These are phyloP conservation scores for Apodospora peruviana DNA, from an alignment of 495 filamentous ascomycete species.

Conservation along the genomic window DNA sequence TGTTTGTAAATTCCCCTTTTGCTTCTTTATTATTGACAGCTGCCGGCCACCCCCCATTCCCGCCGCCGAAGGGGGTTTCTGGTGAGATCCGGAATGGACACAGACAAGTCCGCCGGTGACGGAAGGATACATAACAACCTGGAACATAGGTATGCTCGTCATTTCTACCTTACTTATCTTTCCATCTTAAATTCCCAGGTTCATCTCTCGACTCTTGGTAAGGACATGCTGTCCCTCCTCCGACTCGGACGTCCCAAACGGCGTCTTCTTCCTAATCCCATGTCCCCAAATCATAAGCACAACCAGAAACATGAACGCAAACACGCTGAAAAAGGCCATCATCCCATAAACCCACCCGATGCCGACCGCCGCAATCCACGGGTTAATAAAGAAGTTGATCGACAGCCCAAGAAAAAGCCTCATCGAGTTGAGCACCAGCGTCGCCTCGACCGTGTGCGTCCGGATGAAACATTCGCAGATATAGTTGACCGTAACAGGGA, in stretches of 20 bases:
- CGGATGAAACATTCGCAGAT: conserved; percentile 43
- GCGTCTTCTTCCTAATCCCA: conserved; percentile 12
- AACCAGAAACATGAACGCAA: conserved; percentile 32
- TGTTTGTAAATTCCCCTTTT: too few relatives aligned
- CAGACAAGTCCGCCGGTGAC: too few relatives aligned
- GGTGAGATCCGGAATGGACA: too few relatives aligned
- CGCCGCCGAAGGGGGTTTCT: too few relatives aligned
- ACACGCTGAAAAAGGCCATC: conserved; percentile 42
- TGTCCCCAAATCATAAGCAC: conserved; percentile 27
- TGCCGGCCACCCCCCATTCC: too few relatives aligned
- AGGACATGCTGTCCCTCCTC: conserved; percentile 21
- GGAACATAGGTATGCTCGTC: too few relatives aligned
- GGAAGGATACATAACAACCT: too few relatives aligned
- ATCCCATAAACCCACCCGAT: conserved; percentile 50
- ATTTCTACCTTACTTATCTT: too few relatives aligned
- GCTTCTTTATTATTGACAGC: too few relatives aligned
- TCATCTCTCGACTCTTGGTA: too few relatives aligned
- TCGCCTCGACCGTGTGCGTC: conserved; percentile 37
- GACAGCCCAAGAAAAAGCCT: conserved; percentile 39
- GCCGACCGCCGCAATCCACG: conserved; percentile 39
- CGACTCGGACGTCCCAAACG: conserved; percentile 9
- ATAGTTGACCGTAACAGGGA: conserved; percentile 45
- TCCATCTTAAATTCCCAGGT: too few relatives aligned
- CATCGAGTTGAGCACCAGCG: conserved; percentile 36
- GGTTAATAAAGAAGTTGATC: conserved; percentile 43